Percentiles rank a stretch among this genome's conserved stretches.
Conservation (phyloP, 306 rosid genomes). For the Vigna reflexopilosa region DNA sequence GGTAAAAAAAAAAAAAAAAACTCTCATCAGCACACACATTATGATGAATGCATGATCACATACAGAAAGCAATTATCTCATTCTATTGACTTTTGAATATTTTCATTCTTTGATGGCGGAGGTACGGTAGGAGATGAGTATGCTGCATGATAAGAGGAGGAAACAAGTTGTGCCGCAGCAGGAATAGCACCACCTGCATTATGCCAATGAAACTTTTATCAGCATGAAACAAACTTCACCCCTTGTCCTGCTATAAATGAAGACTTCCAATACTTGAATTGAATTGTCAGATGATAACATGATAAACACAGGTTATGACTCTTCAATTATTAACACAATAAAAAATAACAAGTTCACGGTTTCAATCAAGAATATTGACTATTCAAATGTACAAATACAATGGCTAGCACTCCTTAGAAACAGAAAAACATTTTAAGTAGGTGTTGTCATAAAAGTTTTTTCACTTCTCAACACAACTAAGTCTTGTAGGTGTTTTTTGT, state of each 20-base stretch:
- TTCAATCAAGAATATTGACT: background rate
- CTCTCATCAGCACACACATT: background rate
- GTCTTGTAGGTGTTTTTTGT: background rate
- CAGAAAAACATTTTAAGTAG: background rate
- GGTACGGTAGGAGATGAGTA: slow-evolving; percentile 43
- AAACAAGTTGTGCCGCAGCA: slow-evolving; percentile 65
- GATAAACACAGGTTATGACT: background rate
- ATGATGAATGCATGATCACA: background rate
- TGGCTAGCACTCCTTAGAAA: background rate
- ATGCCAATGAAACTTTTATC: slow-evolving; percentile 26
- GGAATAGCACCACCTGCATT: slow-evolving; percentile 77
- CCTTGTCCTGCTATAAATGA: background rate
- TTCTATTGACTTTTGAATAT: slow-evolving; percentile 56
- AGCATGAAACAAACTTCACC: background rate
- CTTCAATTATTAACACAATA: background rate
- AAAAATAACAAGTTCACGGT: background rate
- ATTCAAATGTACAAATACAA: background rate
- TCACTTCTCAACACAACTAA: background rate
- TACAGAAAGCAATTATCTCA: slow-evolving; percentile 13
- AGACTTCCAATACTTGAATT: background rate
- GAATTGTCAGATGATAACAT: slow-evolving; percentile 5
- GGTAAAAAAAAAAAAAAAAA: background rate
- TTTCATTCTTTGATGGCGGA: slow-evolving; percentile 57
- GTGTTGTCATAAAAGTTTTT: background rate
- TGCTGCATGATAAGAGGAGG: slow-evolving; percentile 70